Conservation (phyloP, 2,329 filamentous ascomycete species). For the Ceratocystis diversiconidia region DNA sequence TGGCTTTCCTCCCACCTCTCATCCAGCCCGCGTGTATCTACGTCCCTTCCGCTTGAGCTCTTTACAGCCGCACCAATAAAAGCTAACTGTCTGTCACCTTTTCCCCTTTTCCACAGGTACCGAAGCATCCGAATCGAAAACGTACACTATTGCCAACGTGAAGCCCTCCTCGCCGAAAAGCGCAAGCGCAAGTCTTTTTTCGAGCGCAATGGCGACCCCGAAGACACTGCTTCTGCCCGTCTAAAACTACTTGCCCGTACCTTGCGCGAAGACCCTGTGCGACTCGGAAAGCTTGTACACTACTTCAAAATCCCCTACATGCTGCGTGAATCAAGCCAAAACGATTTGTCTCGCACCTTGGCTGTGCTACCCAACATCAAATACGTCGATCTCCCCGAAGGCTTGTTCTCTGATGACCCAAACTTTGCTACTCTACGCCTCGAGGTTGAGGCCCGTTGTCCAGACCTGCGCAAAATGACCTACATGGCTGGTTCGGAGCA, state of each 20-base stretch:
- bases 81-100: neutral
- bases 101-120: constrained; percentile 41
- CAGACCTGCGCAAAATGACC: constrained; percentile 76
- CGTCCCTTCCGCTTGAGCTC: too few relatives aligned
- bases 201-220: constrained; percentile 62
- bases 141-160: constrained; percentile 85
- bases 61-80: too few relatives aligned
- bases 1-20: neutral
- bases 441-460: constrained; percentile 71
- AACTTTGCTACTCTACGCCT: constrained; percentile 62
- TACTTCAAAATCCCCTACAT: constrained; percentile 89
- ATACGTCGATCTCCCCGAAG: constrained; percentile 83
- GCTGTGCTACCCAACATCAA: constrained; percentile 71
- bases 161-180: constrained; percentile 64
- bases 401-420: constrained; percentile 68
- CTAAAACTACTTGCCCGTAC: constrained; percentile 69
- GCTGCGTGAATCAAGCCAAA: constrained; percentile 75
- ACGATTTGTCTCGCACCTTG: constrained; percentile 71
- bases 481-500: constrained; percentile 67
- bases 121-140: constrained; percentile 83
- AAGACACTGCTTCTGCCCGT: constrained; percentile 63
- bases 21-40: too few relatives aligned
- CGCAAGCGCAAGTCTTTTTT: constrained; percentile 62
- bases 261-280: constrained; percentile 58
- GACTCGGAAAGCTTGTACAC: constrained; percentile 54